Conservation (phyloP, 768 basidiomycete genomes). For the Lactarius sp. region DNA sequence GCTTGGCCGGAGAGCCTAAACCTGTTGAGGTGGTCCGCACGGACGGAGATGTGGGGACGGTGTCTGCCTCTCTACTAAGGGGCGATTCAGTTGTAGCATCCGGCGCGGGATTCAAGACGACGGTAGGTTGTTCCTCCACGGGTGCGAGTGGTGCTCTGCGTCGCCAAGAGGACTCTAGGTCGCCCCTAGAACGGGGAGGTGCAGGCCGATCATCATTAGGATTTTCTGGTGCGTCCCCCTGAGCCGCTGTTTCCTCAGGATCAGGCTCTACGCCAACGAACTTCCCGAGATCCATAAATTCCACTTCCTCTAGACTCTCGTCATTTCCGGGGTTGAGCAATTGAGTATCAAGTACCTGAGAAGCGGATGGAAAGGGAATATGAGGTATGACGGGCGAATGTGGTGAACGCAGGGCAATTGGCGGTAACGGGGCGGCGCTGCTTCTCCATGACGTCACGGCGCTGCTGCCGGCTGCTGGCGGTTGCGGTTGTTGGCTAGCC, state of each 20-base stretch:
- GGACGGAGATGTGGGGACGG: slow-evolving; percentile 7
- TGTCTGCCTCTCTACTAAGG: slow-evolving; percentile 4
- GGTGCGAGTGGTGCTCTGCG: slow-evolving; percentile 28
- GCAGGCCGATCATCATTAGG: slow-evolving; percentile 39
- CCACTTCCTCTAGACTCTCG: slow-evolving; percentile 72
- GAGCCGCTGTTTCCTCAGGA: slow-evolving; percentile 20
- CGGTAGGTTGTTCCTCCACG: slow-evolving; percentile 16
- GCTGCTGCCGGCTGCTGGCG: background rate
- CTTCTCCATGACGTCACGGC: slow-evolving; percentile 65
- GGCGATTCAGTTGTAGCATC: slow-evolving; percentile 10
- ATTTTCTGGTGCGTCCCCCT: slow-evolving; percentile 27
- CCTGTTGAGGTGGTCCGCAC: slow-evolving; percentile 2
- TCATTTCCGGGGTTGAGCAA: slow-evolving; percentile 42
- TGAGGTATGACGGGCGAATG: slow-evolving; percentile 34
- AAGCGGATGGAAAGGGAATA: slow-evolving; percentile 30
- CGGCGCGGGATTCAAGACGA: background rate
- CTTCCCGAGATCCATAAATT: slow-evolving; percentile 72
- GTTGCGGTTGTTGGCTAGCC: slow-evolving; percentile 4
- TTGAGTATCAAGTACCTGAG: slow-evolving; percentile 34
- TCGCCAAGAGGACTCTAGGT: slow-evolving; percentile 43
- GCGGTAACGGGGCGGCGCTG: slow-evolving; percentile 38
- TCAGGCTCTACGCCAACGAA: slow-evolving; percentile 46
- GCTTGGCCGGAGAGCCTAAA: slow-evolving; percentile 4
- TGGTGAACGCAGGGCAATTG: slow-evolving; percentile 29
- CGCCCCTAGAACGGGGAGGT: slow-evolving; percentile 30